Evolutionary conservation across 768 basidiomycete genomes (phyloP), one percentile per base, ranked within the genome.

Genomic region (Calocera cornea): DNA sequence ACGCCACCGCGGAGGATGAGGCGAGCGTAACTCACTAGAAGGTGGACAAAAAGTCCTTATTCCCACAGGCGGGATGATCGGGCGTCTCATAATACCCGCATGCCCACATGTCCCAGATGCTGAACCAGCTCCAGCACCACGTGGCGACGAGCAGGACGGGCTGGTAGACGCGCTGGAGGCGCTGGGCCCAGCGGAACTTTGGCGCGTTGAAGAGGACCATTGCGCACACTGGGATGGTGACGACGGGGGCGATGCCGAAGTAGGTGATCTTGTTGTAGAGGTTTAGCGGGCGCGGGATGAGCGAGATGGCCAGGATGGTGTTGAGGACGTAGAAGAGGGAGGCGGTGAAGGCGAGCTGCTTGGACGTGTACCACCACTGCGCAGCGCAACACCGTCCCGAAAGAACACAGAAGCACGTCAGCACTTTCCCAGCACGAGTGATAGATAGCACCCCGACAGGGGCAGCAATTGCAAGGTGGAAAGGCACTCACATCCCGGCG

Each of bases 251-350:
- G 54, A 60, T 33, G 27, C 54, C 54, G 54, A 60, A 60, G 31
- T 60, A 60, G 54, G 54, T 60, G 54, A 60, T 60, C 54, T 60
- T 60, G 54, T 60, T 60, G 54, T 60, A 60, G 8, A 60, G 24
- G 54, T 60, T 60, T 27, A 60, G 54, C 27, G 54, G 54, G 31
- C 54, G 54, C 31, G 54, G 54, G 54, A 60, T 60, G 31, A 60
- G 54, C 24, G 54, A 60, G 54, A 60, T 60, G 27, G 54, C 54
- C 14, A 60, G 54, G 54, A 60, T 60, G 54, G 54, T 60, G 31
- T 60, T 60, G 54, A 60, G 54, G 54, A 60, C 31, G 31, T 60
- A 60, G 31, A 60, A 60, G 54, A 60, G 54, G 54, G 54, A 60
- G 54, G 54, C 54, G 24, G 54, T 29, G 54, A 60, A 60, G 24